A percentile compares a stretch with the other conserved stretches of the same genome.
These are phyloP conservation scores for Nasturtium officinale DNA, from an alignment of 345 rosid species.

Conservation along the genomic window DNA sequence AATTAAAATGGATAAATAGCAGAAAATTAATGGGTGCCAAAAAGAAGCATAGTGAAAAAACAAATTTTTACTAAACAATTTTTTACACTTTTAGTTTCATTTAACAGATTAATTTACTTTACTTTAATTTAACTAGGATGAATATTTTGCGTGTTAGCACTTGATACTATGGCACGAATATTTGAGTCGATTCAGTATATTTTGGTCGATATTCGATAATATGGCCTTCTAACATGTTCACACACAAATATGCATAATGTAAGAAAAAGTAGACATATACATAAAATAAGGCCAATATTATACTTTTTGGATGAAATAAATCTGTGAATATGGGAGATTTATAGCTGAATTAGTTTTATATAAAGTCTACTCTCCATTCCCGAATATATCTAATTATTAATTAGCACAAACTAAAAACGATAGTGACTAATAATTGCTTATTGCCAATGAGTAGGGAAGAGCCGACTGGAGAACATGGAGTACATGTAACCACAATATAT, in stretches of 20 bases:
- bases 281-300: constrained; percentile 7
- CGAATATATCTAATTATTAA: constrained; percentile 38
- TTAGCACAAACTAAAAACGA: constrained; percentile 18
- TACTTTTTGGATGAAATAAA: constrained; percentile 18
- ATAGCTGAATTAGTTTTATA: constrained; percentile 1
- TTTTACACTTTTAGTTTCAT: background rate
- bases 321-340: background rate
- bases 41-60: too few relatives aligned
- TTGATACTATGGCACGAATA: background rate
- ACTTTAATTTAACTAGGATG: background rate
- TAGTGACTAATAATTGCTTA: constrained; percentile 35
- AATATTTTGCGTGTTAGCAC: background rate
- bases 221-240: constrained; percentile 25
- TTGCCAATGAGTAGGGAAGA: constrained; percentile 36
- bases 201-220: constrained; percentile 4
- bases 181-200: background rate
- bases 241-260: constrained; percentile 1
- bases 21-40: background rate
- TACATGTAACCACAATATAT: constrained; percentile 27
- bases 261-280: background rate
- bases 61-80: background rate
- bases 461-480: constrained; percentile 41
- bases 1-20: background rate
- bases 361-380: constrained; percentile 40
- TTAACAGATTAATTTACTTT: background rate